These are phyloP conservation scores for Wallacemonas sp. DNA, from an alignment of 208 protist species.

Conservation along the genomic window DNA sequence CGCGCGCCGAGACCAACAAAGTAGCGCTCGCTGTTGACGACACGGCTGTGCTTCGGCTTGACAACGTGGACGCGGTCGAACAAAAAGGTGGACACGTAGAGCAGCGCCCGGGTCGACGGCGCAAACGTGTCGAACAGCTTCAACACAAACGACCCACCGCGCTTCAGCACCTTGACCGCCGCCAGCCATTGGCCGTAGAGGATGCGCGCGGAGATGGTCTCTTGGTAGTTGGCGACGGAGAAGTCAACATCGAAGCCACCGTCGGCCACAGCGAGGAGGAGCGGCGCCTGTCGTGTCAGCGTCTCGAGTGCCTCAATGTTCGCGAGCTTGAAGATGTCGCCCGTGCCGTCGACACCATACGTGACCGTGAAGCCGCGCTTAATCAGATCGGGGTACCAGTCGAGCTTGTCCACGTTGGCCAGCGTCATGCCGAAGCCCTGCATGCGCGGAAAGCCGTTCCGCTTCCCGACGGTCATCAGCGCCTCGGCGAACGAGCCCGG, in stretches of 20 bases:
- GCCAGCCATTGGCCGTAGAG: constrained; percentile 84
- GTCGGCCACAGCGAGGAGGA: constrained; percentile 90
- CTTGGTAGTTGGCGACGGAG: constrained; percentile 81
- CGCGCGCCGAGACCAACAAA: constrained; percentile 68
- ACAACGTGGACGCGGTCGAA: constrained; percentile 86
- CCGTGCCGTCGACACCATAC: constrained; percentile 86
- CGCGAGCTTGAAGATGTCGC: constrained; percentile 74
- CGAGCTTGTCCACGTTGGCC: constrained; percentile 48
- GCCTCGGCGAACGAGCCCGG: constrained; percentile 89
- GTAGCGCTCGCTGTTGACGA: constrained; percentile 93
- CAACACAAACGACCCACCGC: constrained; percentile 79
- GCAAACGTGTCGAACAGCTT: constrained; percentile 93
- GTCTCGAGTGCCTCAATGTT: constrained; percentile 82
- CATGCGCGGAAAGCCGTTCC: constrained; percentile 38
- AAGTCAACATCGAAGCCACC: constrained; percentile 84
- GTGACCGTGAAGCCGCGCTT: constrained; percentile 57
- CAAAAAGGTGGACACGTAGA: constrained; percentile 84
- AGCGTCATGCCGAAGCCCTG: constrained; percentile 90
- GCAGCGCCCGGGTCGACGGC: constrained; percentile 63
- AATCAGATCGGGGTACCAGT: constrained; percentile 82
- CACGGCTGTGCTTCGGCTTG: constrained; percentile 89
- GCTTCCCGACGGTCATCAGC: constrained; percentile 45
- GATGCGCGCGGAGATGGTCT: constrained; percentile 88
- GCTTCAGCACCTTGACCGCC: constrained; percentile 67
- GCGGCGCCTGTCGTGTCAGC: constrained; percentile 25